Conservation (phyloP, 2,329 filamentous ascomycete species). For the Talaromyces sp. region DNA sequence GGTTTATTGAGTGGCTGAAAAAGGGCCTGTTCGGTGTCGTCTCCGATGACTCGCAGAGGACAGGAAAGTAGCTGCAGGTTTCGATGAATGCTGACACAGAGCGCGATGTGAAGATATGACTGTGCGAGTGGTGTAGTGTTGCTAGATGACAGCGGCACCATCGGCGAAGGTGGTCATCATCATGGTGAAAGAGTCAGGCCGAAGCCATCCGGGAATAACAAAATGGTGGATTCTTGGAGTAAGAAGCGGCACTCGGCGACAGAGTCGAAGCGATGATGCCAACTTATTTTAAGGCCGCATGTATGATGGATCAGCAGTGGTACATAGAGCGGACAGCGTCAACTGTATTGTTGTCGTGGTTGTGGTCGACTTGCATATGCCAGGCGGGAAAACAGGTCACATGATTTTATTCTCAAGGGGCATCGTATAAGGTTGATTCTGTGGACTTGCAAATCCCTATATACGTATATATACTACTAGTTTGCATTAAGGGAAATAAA, state of each 20-base stretch:
- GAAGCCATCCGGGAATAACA: neutral
- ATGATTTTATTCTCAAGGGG: too few species aligned
- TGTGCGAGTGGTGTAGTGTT: conserved; percentile 8
- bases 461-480: too few species aligned
- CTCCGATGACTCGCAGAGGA: neutral
- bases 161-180: conserved; percentile 6
- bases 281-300: neutral
- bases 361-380: too few species aligned
- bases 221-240: neutral
- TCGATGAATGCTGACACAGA: conserved; percentile 2
- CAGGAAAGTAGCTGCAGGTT: neutral
- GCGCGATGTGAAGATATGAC: conserved; percentile 7
- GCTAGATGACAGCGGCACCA: conserved; percentile 10
- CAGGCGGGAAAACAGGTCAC: too few species aligned
- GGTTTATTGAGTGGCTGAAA: neutral
- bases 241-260: neutral
- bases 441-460: too few species aligned
- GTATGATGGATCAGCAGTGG: neutral
- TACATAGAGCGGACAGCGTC: too few species aligned
- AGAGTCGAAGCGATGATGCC: neutral
- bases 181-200: neutral
- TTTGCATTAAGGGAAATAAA: too few species aligned
- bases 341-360: too few species aligned
- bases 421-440: too few species aligned
- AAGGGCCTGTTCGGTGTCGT: neutral